phyloP scores from a whole-genome alignment of 2,329 filamentous ascomycete genomes.

The Monilinia vaccinii-corymbosi region DNA sequence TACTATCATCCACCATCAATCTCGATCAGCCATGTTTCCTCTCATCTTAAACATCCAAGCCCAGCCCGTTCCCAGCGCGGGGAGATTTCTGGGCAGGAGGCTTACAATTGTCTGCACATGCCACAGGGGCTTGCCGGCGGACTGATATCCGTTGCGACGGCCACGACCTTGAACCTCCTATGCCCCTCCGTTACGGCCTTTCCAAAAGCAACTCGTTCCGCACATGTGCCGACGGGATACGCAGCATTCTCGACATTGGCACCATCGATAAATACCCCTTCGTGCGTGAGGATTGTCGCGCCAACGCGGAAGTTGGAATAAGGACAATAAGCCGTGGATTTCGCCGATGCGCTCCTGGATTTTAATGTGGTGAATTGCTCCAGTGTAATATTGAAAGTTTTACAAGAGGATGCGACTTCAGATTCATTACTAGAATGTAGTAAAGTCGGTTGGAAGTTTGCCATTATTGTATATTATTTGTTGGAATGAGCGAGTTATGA shows the following conservation, averaged over 20 bases:
- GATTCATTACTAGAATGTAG: background rate
- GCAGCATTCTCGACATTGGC: conserved; percentile 87
- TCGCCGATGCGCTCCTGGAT: conserved; percentile 64
- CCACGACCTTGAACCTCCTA: conserved; percentile 62
- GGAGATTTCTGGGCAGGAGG: background rate
- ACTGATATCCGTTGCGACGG: conserved; percentile 71
- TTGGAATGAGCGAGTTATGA: background rate
- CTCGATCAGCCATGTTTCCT: background rate
- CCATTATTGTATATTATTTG: background rate
- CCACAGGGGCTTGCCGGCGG: conserved; percentile 74
- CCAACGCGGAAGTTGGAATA: conserved; percentile 72
- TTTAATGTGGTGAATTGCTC: conserved; percentile 56
- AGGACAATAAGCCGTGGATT: conserved; percentile 71
- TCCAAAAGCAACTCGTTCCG: conserved; percentile 81
- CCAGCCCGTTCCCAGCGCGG: background rate
- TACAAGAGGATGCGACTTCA: background rate
- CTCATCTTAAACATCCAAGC: background rate
- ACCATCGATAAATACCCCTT: conserved; percentile 46
- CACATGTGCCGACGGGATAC: conserved; percentile 92
- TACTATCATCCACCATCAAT: conserved; percentile 47
- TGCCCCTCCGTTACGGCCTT: conserved; percentile 55
- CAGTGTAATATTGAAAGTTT: conserved; percentile 42
- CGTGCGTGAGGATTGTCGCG: conserved; percentile 59
- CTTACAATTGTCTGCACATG: conserved; percentile 90
- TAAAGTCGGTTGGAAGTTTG: background rate